Evolutionary conservation across 345 rosid genomes (phyloP), one percentile per base, ranked within the genome.

Genomic region (Corchorus olitorius): DNA sequence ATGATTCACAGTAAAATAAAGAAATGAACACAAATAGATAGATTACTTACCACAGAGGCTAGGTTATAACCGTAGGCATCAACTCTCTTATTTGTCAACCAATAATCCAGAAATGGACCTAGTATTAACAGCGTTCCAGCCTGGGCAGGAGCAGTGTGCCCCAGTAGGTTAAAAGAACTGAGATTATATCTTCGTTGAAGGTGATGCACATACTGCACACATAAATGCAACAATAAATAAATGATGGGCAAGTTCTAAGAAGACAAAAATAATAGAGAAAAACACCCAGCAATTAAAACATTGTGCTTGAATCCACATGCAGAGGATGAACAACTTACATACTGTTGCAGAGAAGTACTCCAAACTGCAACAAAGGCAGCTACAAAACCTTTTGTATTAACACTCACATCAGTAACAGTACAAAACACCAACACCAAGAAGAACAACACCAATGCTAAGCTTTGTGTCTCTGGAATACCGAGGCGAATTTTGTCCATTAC

Each of bases 61-160:
- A 84, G 58, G 70, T 82, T 84, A 73, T 90, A 93, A 78, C 86
- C 81, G 72, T 87, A 93, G 79, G 88, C 85, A 46, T 90, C 89
- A 15, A 95, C 90, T 88, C 93, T 85, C 85, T 89, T 88, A 65
- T 73, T 83, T 49, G 98, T 93, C 82, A 95, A 83, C 97, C 98
- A 92, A 79, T 91, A 93, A 87, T 95, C 98, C 83, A 92, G 85
- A 81, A 93, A 93, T 46, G 99, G 98, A 61, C 99, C 99, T 22
- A 92, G 54, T 54, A 93, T 33, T 63, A 95, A 84, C 75, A 95
- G 85, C 2, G 99, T 88, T 76, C 86, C 98, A 70, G 98, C 98
- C 82, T 95, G 99, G 65, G 93, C 97, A 69, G 99, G 99, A 76
- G 99, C 98, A 20, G 99, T 95, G 83, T 95, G 99, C 70, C 99